Conservation (phyloP, 139 green algal genomes). For the Spirogloea muscicola region DNA sequence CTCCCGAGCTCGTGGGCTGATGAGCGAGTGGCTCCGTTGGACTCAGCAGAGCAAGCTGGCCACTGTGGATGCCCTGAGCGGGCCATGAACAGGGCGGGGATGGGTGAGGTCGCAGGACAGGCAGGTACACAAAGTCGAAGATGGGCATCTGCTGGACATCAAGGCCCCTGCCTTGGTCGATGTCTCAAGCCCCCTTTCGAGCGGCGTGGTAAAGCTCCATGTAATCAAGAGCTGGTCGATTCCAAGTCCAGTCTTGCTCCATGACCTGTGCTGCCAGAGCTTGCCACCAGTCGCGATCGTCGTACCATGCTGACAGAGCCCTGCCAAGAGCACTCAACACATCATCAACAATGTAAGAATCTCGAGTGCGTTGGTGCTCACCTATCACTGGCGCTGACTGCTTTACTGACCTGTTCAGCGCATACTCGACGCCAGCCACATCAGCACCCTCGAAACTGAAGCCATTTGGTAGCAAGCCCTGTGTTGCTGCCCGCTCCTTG, state of each 20-base stretch:
- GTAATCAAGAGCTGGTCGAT: conserved; percentile 87
- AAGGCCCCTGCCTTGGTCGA: too few relatives aligned
- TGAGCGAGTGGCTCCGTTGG: too few relatives aligned
- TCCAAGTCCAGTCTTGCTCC: conserved; percentile 91
- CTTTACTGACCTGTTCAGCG: conserved; percentile 65
- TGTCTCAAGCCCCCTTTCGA: too few relatives aligned
- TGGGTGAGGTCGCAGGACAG: too few relatives aligned
- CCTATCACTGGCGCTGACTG: background rate
- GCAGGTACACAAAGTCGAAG: too few relatives aligned
- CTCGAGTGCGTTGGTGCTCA: too few relatives aligned
- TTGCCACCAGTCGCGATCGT: conserved; percentile 62
- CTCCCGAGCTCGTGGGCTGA: too few relatives aligned
- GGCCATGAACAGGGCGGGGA: too few relatives aligned
- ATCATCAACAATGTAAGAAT: too few relatives aligned
- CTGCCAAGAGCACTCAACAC: conserved; percentile 11
- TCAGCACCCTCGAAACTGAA: conserved; percentile 90
- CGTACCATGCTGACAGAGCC: conserved; percentile 74
- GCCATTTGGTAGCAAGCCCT: conserved; percentile 70
- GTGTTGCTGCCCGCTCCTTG: conserved; percentile 41
- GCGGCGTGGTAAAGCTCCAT: conserved; percentile 89
- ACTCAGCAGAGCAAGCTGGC: too few relatives aligned
- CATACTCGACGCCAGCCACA: conserved; percentile 80
- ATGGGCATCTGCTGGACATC: too few relatives aligned
- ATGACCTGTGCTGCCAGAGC: conserved; percentile 46
- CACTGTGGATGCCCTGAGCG: too few relatives aligned